Base-by-base conservation (phyloP, 345 rosid genomes). In the Melastoma malabathricum region DNA sequence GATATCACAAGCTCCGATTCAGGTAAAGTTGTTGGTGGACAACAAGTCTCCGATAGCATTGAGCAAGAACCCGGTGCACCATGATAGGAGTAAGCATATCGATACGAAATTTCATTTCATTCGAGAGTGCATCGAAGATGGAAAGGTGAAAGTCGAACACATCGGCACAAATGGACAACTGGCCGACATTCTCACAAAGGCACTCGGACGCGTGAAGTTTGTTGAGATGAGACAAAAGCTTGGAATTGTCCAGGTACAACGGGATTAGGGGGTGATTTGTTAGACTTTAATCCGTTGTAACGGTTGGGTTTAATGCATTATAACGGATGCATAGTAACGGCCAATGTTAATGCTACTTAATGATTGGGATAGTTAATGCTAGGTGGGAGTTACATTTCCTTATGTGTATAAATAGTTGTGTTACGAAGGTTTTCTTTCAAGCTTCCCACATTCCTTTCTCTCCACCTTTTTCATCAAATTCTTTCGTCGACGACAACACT, bases 61-160 rank as follows among this genome's bases (percentile, higher is more conserved):
- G 41, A 34, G 41, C 41, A 34, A 34, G 41, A 34, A 34, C 41
- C 41, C 41, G 41, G 41, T 34, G 41, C 41, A 34, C 25, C 25
- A 34, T 34, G 41, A 34, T 34, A 34, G 41, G 12, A 34, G 41
- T 34, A 34, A 34, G 41, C 41, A 34, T 34, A 34, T 34, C 41
- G 41, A 34, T 54, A 41, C 27, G 10, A n/a, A n/a, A 8, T 54
- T 27, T n/a, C 56, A 52, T 13, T 52, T 27, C 43, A 52, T 52
- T 52, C 56, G 56, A 29, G 56, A 52, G 12, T 52, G 56, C 41
- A 18, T 52, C 17, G 45, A 52, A 29, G 19, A 31, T 15, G 44
- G 44, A 38, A 31, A 38, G 14, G 20, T 52, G 15, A 19, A 12
- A 1, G 18, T 54, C 14, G 47, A 54, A 27, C 34, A 16, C 44